These are phyloP conservation scores for Diplodia intermedia DNA, from an alignment of 2,329 filamentous ascomycete genomes.

Conservation along the genomic window DNA sequence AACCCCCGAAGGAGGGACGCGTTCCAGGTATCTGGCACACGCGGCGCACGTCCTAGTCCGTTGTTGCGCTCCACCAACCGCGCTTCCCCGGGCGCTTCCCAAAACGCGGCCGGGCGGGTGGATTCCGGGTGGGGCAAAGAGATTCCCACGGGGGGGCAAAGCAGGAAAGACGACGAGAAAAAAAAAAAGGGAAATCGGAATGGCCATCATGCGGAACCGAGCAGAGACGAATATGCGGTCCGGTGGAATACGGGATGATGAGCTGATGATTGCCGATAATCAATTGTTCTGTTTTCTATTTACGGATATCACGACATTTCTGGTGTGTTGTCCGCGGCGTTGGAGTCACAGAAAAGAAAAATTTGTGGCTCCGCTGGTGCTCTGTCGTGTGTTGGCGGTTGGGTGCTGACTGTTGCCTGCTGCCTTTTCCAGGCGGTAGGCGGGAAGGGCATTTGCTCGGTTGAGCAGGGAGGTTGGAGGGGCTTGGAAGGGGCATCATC, in stretches of 20 bases:
- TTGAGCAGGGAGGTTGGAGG: neutral
- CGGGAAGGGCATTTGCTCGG: neutral
- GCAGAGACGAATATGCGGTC: neutral
- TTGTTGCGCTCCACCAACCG: neutral
- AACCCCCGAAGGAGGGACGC: neutral
- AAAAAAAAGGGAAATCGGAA: neutral
- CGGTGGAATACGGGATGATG: neutral
- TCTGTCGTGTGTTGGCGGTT: neutral
- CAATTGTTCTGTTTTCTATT: neutral
- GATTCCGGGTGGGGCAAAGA: neutral
- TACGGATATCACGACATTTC: neutral
- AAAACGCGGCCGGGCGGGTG: slow-evolving; percentile 3
- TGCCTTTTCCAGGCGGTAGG: neutral
- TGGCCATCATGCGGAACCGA: neutral
- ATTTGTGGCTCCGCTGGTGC: neutral
- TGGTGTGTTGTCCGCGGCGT: neutral
- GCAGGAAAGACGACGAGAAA: neutral
- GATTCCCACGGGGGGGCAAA: neutral
- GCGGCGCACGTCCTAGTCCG: neutral
- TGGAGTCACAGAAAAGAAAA: neutral
- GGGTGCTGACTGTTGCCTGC: neutral
- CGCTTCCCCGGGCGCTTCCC: slow-evolving; percentile 25
- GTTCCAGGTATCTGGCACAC: neutral
- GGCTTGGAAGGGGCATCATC: neutral
- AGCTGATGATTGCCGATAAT: neutral